phyloP scores from a whole-genome alignment of 306 rosid genomes.

The Parietaria judaica region DNA sequence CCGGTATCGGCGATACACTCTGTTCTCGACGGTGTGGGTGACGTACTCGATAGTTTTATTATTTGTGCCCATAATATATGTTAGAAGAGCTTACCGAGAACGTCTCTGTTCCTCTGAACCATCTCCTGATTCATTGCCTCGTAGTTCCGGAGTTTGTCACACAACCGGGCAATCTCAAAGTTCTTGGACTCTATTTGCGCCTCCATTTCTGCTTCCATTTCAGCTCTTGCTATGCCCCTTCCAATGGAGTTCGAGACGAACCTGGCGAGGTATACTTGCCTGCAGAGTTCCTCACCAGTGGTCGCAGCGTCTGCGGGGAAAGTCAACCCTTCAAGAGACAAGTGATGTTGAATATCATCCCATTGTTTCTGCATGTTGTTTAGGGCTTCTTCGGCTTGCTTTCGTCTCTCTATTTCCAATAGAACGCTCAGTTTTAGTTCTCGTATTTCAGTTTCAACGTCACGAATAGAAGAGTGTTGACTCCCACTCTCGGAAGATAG shows the following conservation, averaged over 20 bases:
- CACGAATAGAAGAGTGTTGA: slow-evolving; percentile 32
- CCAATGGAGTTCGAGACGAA: slow-evolving; percentile 73
- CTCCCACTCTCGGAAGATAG: slow-evolving; percentile 54
- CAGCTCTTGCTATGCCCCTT: slow-evolving; percentile 73
- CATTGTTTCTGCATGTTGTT: slow-evolving; percentile 51
- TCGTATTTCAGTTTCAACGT: slow-evolving; percentile 55
- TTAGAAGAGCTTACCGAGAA: slow-evolving; percentile 53
- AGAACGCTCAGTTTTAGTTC: slow-evolving; percentile 59
- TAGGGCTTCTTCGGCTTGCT: slow-evolving; percentile 79
- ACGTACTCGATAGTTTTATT: no score
- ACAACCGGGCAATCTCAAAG: slow-evolving; percentile 83
- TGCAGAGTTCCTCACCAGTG: slow-evolving; percentile 53
- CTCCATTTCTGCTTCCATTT: slow-evolving; percentile 76
- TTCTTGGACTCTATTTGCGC: slow-evolving; percentile 66
- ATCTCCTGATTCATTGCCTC: slow-evolving; percentile 96
- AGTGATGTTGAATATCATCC: slow-evolving; percentile 60
- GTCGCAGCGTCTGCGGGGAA: slow-evolving; percentile 47
- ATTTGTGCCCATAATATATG: no score
- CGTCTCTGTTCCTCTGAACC: slow-evolving; percentile 98
- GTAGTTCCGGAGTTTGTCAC: slow-evolving; percentile 73
- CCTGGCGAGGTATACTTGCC: slow-evolving; percentile 76
- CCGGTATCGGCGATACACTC: no score
- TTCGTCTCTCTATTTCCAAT: slow-evolving; percentile 80
- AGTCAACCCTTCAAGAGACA: slow-evolving; percentile 51
- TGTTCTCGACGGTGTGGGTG: no score